Evolutionary conservation across 108 stramenopile genomes (phyloP), one percentile per base, ranked within the genome.

Genomic region (Nannochloropsis oceanica): DNA sequence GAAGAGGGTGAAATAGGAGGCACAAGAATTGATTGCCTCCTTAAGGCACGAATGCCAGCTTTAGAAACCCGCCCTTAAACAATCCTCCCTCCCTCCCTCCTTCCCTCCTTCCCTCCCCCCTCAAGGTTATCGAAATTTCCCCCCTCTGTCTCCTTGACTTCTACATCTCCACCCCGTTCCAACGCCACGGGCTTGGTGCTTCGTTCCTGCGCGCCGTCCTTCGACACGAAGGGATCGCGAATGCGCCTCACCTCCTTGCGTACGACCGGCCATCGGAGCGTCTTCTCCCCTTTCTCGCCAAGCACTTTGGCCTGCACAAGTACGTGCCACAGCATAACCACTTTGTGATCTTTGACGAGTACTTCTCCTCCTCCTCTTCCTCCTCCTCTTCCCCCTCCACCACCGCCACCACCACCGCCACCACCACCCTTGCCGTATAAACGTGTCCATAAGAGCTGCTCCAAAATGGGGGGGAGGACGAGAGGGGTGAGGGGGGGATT

Each of bases 181-280:
- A 88, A 42, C 80, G 88, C 26, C 84, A 43, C n/a, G 88, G 88
- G 22, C n/a, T 89, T 14, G 88, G 88, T 9, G 18, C 26, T 44
- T 25, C 73, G 8, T 82, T 89, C 14, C 88, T 89, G 44, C 81
- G 26, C n/a, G 26, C 42, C 7, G 85, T 84, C 13, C 87, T 89
- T 82, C 12, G 8, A 50, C 87, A 87, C 83, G 43, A 42, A 18
- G 87, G 84, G 42, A 26, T 26, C 80, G 43, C 46, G 34, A 5
- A 34, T 42, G 43, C 43, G 8, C 84, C 87, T 24, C 44, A 79
- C 43, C 80, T 82, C 22, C 84, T 90, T n/a, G 91, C 91, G 14
- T 90, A 87, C 80, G 91, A 91, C 86, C 44, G 91, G 42, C 91
- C 91, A 13, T 90, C 90, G 43, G 83, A 73, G 27, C 89, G 89